A percentile compares a stretch with the other conserved stretches of the same genome.
Evolutionary conservation across 495 filamentous ascomycete species (phyloP).

Genomic region (Talaromyces stipitatus): DNA sequence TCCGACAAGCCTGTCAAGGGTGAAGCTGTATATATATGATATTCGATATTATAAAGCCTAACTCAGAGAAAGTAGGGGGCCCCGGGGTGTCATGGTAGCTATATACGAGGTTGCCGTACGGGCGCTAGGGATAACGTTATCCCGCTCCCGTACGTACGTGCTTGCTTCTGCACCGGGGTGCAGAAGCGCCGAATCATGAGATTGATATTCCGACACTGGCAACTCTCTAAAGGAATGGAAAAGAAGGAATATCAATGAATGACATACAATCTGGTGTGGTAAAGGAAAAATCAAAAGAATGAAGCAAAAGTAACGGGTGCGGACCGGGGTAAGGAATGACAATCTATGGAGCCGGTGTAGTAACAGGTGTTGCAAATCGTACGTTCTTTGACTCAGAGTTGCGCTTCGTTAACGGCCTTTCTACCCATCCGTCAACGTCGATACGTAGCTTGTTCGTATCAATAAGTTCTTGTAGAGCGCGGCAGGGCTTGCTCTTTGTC

Average conservation of each 20-base stretch:
- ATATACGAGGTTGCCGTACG: not conserved
- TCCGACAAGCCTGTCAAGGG: not conserved
- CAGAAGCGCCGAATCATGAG: not conserved
- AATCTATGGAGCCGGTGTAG: too few species aligned
- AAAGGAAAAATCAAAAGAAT: too few species aligned
- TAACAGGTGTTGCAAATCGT: not conserved
- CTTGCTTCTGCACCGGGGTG: not conserved
- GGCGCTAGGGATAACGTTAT: not conserved
- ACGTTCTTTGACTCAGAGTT: not conserved
- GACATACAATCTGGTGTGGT: not conserved
- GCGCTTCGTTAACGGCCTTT: not conserved
- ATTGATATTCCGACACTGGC: not conserved
- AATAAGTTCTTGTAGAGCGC: constrained; percentile 7
- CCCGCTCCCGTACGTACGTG: not conserved
- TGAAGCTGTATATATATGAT: not conserved
- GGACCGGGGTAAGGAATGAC: not conserved
- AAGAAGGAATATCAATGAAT: not conserved
- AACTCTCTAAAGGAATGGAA: not conserved
- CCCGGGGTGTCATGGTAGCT: not conserved
- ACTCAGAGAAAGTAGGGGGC: too few species aligned
- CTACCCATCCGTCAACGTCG: constrained; percentile 7
- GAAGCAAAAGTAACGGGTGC: too few species aligned
- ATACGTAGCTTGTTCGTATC: constrained; percentile 9
- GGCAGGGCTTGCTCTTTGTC: constrained; percentile 8
- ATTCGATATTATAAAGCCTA: not conserved